Percentiles rank a stretch among this genome's conserved stretches.
Evolutionary conservation across 495 filamentous ascomycete genomes (phyloP).

Genomic region (Trichocladium antarcticum): DNA sequence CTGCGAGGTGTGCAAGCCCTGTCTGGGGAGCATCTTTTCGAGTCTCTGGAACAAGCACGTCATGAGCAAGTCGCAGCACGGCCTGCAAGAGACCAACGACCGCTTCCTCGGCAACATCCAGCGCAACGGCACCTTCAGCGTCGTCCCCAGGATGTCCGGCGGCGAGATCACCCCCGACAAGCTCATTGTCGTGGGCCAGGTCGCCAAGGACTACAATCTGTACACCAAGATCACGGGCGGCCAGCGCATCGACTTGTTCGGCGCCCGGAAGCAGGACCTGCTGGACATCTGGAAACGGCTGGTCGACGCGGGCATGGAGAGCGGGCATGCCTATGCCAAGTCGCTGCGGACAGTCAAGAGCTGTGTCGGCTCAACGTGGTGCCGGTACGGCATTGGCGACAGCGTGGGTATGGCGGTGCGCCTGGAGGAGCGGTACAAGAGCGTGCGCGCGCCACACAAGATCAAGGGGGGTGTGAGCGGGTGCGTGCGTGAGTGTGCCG

Average conservation of each 20-base stretch:
- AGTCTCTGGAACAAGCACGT: conserved; percentile 80
- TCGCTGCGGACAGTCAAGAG: conserved; percentile 85
- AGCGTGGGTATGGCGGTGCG: conserved; percentile 95
- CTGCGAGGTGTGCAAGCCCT: conserved; percentile 87
- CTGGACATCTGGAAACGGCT: conserved; percentile 79
- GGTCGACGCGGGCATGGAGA: conserved; percentile 87
- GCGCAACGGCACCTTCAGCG: conserved; percentile 84
- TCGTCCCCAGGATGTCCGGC: conserved; percentile 73
- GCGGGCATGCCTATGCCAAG: conserved; percentile 91
- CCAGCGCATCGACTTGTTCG: conserved; percentile 93
- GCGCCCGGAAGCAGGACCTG: conserved; percentile 84
- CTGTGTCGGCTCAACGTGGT: conserved; percentile 94
- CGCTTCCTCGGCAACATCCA: conserved; percentile 90
- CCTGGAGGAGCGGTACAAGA: conserved; percentile 91
- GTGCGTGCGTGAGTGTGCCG: conserved; percentile 88
- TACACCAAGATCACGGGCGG: conserved; percentile 96
- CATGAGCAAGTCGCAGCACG: conserved; percentile 62
- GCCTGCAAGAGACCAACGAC: conserved; percentile 91
- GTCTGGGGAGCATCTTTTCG: conserved; percentile 73
- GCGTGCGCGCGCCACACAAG: conserved; percentile 82
- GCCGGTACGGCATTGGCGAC: conserved; percentile 84
- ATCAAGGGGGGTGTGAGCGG: conserved; percentile 89
- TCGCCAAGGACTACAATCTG: conserved; percentile 78
- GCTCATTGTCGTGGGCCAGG: conserved; percentile 75
- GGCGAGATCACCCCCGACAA: conserved; percentile 91